Percentiles rank a stretch among this genome's conserved stretches.
Evolutionary conservation across 1,284 basidiomycete species (phyloP).

Genomic region (Tausonia pullulans): DNA sequence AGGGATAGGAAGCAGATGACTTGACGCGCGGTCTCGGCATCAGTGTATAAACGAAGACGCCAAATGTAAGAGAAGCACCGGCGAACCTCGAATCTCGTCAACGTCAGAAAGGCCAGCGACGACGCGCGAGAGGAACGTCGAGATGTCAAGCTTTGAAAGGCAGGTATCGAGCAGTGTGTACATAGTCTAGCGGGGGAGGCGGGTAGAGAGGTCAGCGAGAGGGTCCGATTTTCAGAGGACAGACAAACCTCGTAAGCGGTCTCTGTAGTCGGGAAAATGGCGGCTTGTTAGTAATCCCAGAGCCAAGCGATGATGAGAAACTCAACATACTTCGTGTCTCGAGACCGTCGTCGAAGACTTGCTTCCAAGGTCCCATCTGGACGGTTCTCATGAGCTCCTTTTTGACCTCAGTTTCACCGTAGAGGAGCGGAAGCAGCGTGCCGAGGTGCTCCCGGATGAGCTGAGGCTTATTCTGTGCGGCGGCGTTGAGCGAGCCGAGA

Average conservation of each 20-base stretch:
- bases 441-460: constrained; percentile 75
- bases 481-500: constrained; percentile 80
- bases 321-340: constrained; percentile 50
- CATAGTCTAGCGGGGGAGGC: constrained; percentile 48
- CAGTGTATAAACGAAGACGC: not conserved
- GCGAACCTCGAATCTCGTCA: constrained; percentile 72
- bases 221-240: not conserved
- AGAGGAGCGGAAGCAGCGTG: constrained; percentile 67
- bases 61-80: not conserved
- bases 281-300: not conserved
- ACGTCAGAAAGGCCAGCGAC: constrained; percentile 76
- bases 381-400: constrained; percentile 78
- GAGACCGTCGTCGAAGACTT: constrained; percentile 84
- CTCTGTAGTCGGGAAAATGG: constrained; percentile 32
- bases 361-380: constrained; percentile 97
- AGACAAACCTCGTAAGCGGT: constrained; percentile 65
- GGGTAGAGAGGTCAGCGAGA: not conserved
- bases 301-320: not conserved
- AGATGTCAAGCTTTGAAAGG: constrained; percentile 69
- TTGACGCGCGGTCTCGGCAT: not conserved
- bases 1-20: constrained; percentile 92
- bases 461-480: constrained; percentile 85
- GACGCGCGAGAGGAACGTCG: constrained; percentile 71
- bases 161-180: constrained; percentile 91
- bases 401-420: constrained; percentile 71